Percentiles rank a stretch among this genome's conserved stretches.
Conservation (phyloP, 1,284 basidiomycete genomes). For the Cryptococcus sp. region DNA sequence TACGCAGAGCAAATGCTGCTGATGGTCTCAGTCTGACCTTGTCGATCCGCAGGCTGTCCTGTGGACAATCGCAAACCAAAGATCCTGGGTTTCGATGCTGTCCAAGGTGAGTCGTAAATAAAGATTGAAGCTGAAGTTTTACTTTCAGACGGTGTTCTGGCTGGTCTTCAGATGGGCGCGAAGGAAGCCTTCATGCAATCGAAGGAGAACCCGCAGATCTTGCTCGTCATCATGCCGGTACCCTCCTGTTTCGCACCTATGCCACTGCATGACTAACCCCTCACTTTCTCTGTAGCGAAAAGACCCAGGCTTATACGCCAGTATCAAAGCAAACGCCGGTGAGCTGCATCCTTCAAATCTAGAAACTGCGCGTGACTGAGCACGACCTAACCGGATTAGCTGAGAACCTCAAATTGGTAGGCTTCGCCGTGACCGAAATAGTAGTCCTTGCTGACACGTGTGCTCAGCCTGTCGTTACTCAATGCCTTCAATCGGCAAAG, state of each 20-base stretch:
- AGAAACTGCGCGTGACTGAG: neutral
- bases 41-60: constrained; percentile 18
- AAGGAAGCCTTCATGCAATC: constrained; percentile 34
- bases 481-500: constrained; percentile 52
- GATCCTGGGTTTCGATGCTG: constrained; percentile 4
- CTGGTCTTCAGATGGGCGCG: constrained; percentile 30
- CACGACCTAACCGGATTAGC: constrained; percentile 1
- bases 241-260: neutral
- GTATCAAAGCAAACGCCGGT: constrained; percentile 52
- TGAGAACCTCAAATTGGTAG: constrained; percentile 19
- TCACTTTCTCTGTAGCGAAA: constrained; percentile 23
- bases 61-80: constrained; percentile 35
- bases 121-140: constrained; percentile 8
- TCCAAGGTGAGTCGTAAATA: too few relatives aligned
- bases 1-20: neutral
- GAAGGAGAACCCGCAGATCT: constrained; percentile 46
- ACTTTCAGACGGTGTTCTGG: constrained; percentile 7
- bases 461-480: constrained; percentile 45
- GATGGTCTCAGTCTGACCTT: neutral
- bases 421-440: constrained; percentile 4
- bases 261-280: too few relatives aligned
- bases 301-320: constrained; percentile 51
- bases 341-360: neutral
- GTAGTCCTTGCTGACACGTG: neutral
- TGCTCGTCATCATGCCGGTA: constrained; percentile 48